phyloP scores from a whole-genome alignment of 352 stramenopile species.

The Nothophytophthora sp. region DNA sequence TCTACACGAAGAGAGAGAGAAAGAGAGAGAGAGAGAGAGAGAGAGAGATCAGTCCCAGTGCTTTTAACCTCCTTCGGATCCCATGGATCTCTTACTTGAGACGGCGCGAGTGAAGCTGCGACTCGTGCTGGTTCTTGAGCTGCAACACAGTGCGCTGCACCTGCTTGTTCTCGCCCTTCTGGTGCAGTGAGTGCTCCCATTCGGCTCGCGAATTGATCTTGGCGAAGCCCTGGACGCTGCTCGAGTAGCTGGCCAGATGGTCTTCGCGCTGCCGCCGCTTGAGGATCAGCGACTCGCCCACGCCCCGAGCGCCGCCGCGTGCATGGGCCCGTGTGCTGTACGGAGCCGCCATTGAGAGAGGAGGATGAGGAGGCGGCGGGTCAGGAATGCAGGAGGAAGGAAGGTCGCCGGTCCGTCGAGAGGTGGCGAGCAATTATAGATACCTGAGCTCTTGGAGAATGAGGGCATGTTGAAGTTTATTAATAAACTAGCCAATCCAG shows the following conservation, averaged over 20 bases:
- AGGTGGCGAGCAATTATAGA: no score
- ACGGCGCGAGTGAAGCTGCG: constrained; percentile 59
- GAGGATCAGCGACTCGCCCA: constrained; percentile 72
- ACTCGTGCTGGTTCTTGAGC: constrained; percentile 82
- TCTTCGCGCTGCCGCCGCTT: constrained; percentile 76
- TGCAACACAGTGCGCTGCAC: constrained; percentile 40
- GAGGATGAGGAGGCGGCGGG: not conserved
- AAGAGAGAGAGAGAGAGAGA: not conserved
- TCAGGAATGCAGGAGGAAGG: no score
- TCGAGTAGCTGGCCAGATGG: constrained; percentile 48
- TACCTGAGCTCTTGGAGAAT: no score
- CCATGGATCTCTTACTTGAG: constrained; percentile 29
- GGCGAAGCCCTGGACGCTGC: constrained; percentile 50
- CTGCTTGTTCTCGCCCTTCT: constrained; percentile 51
- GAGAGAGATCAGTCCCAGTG: not conserved
- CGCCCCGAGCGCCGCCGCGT: constrained; percentile 36
- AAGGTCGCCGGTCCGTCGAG: no score
- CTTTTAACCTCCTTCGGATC: constrained; percentile 1
- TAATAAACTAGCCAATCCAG: no score
- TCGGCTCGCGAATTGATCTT: constrained; percentile 64
- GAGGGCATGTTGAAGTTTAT: no score
- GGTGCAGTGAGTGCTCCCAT: constrained; percentile 70
- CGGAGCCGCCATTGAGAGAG: constrained; percentile 11
- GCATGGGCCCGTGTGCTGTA: constrained; percentile 2
- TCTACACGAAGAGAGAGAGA: constrained; percentile 22